Conservation (phyloP, 2,329 filamentous ascomycete genomes). For the Xylaria sp. region DNA sequence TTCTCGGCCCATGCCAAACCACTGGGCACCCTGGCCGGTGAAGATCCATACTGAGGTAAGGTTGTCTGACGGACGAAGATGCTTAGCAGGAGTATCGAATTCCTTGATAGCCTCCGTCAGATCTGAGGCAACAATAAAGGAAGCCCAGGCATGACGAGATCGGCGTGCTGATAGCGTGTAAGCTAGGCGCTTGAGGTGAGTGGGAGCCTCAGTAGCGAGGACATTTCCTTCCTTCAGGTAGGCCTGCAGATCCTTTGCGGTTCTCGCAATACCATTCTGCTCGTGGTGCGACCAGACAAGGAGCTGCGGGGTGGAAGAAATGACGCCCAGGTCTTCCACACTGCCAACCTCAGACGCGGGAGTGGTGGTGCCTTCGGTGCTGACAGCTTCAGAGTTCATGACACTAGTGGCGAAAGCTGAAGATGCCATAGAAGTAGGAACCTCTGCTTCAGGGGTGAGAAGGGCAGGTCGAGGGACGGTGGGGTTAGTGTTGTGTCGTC, state of each 20-base stretch:
- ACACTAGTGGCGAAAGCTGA: slow-evolving; percentile 41
- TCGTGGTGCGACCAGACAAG: slow-evolving; percentile 47
- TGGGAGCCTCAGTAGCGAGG: slow-evolving; percentile 39
- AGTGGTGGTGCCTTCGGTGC: slow-evolving; percentile 40
- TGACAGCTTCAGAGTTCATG: slow-evolving; percentile 39
- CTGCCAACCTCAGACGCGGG: slow-evolving; percentile 43
- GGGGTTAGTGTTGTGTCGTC: slow-evolving; percentile 42
- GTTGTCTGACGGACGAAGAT: slow-evolving; percentile 40
- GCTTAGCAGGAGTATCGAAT: slow-evolving; percentile 42
- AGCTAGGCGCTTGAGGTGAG: slow-evolving; percentile 41
- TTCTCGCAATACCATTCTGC: slow-evolving; percentile 45
- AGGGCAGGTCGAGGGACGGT: slow-evolving; percentile 34
- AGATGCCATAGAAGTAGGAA: slow-evolving; percentile 30
- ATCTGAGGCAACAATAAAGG: slow-evolving; percentile 44
- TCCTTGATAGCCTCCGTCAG: slow-evolving; percentile 41
- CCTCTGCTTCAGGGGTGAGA: slow-evolving; percentile 33
- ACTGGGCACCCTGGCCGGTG: slow-evolving; percentile 49
- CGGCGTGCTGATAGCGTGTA: slow-evolving; percentile 44
- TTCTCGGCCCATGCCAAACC: slow-evolving; percentile 49
- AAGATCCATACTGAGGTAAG: slow-evolving; percentile 45
- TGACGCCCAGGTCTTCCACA: slow-evolving; percentile 40
- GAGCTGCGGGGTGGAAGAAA: slow-evolving; percentile 43
- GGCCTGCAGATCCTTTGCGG: slow-evolving; percentile 41
- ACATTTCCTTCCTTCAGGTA: slow-evolving; percentile 41
- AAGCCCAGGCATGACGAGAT: slow-evolving; percentile 45